Conservation (phyloP, 768 basidiomycete genomes). For the Hysterangium stoloniferum region DNA sequence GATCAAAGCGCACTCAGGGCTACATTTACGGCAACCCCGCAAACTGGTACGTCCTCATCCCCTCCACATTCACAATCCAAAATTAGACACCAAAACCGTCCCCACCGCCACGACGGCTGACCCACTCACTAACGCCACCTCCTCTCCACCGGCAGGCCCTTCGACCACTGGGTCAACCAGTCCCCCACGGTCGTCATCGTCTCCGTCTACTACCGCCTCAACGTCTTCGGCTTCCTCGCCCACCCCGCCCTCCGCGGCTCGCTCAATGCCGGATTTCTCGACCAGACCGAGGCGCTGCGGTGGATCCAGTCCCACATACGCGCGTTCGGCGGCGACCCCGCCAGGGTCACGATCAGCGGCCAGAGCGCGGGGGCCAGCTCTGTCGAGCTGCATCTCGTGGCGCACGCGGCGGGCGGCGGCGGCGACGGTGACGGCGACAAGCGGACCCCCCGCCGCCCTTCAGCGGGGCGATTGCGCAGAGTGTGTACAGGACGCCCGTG, state of each 20-base stretch:
- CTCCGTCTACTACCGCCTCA: constrained; percentile 59
- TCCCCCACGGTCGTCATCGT: constrained; percentile 55
- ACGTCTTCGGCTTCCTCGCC: constrained; percentile 55
- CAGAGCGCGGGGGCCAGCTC: constrained; percentile 52
- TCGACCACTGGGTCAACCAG: constrained; percentile 58
- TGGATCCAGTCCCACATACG: constrained; percentile 33
- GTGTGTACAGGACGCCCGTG: constrained; percentile 46
- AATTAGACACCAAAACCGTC: constrained; percentile 3
- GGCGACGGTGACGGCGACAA: too few relatives aligned
- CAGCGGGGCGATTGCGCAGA: constrained; percentile 52
- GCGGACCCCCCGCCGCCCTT: constrained; percentile 44
- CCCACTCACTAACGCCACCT: too few relatives aligned
- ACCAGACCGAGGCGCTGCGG: constrained; percentile 38
- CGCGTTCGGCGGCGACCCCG: constrained; percentile 34
- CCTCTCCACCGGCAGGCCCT: constrained; percentile 36
- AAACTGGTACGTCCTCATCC: constrained; percentile 30
- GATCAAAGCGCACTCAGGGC: constrained; percentile 24
- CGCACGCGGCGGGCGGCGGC: constrained; percentile 28
- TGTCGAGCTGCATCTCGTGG: constrained; percentile 51
- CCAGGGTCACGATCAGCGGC: constrained; percentile 44
- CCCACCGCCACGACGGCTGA: too few relatives aligned
- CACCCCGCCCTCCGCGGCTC: constrained; percentile 43
- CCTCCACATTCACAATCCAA: constrained; percentile 3
- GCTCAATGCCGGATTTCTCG: constrained; percentile 44
- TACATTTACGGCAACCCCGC: constrained; percentile 53